Evolutionary conservation across 345 rosid species (phyloP).

Genomic region (Anastatica hierochuntica): DNA sequence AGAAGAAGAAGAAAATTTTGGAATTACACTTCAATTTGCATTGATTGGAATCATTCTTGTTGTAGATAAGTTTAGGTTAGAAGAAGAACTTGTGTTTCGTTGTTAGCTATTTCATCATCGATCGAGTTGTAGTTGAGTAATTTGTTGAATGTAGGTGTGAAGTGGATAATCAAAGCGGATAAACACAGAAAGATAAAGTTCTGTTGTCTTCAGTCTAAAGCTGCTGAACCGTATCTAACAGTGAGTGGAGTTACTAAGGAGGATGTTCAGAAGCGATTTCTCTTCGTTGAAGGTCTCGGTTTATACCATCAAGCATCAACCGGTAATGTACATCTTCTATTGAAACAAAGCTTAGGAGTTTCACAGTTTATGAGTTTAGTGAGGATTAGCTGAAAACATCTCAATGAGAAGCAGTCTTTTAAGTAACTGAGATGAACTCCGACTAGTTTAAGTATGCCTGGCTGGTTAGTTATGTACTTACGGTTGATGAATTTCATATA

Average conservation of each 20-base stretch:
- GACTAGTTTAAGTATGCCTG: neutral
- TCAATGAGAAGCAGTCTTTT: neutral
- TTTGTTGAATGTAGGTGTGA: conserved; percentile 44
- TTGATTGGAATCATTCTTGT: neutral
- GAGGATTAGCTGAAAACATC: too few relatives aligned
- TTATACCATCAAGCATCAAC: conserved; percentile 74
- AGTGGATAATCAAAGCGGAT: conserved; percentile 76
- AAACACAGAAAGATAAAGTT: conserved; percentile 81
- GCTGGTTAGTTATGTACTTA: neutral
- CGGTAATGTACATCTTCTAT: conserved; percentile 36
- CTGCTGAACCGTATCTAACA: conserved; percentile 78
- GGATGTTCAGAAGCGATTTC: conserved; percentile 64
- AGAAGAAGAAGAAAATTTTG: too few relatives aligned
- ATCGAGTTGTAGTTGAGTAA: neutral
- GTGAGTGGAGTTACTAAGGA: conserved; percentile 62
- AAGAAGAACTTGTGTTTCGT: neutral
- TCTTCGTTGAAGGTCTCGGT: conserved; percentile 80
- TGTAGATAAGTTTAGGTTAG: neutral
- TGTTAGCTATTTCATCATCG: neutral
- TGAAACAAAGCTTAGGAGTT: neutral
- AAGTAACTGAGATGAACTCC: neutral
- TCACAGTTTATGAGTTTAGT: neutral
- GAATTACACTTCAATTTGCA: too few relatives aligned
- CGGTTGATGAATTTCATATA: too few relatives aligned
- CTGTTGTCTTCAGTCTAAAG: conserved; percentile 79